Percentiles rank a stretch among this genome's conserved stretches.
Conservation (phyloP, 2,329 filamentous ascomycete species). For the Ascomycota sp. region DNA sequence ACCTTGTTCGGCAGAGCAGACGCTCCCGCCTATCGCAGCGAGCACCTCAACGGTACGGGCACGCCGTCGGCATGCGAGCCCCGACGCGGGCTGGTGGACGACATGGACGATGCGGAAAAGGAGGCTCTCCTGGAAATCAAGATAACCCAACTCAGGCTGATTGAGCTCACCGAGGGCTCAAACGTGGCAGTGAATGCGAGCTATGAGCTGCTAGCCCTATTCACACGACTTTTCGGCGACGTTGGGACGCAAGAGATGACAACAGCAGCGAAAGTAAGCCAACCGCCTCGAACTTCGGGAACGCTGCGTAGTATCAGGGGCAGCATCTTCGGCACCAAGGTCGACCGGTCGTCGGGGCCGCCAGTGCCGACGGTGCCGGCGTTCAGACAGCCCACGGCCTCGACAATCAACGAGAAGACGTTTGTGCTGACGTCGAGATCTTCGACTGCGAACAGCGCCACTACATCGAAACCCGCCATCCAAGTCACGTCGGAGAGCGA, state of each 20-base stretch:
- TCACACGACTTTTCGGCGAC: conserved; percentile 55
- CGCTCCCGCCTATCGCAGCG: conserved; percentile 38
- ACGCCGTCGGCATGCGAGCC: conserved; percentile 7
- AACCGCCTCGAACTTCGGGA: conserved; percentile 49
- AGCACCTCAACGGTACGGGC: conserved; percentile 42
- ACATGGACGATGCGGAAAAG: conserved; percentile 69
- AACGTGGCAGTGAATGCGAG: conserved; percentile 75
- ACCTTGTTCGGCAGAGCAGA: conserved; percentile 47
- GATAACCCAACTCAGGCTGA: conserved; percentile 75
- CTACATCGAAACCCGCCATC: conserved; percentile 41
- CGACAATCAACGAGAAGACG: conserved; percentile 17
- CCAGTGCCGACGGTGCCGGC: no score
- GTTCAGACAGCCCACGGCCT: conserved; percentile 18
- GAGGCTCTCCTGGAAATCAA: conserved; percentile 81
- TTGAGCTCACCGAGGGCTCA: conserved; percentile 68
- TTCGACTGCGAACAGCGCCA: conserved; percentile 24
- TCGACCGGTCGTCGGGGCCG: conserved; percentile 23
- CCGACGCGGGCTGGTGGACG: conserved; percentile 40
- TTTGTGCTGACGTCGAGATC: conserved; percentile 9
- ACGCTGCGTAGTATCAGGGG: conserved; percentile 50
- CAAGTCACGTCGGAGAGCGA: conserved; percentile 49
- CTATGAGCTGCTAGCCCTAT: conserved; percentile 66
- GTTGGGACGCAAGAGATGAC: conserved; percentile 23
- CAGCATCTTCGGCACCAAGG: conserved; percentile 54
- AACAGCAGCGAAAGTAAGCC: conserved; percentile 20